A percentile compares a stretch with the other conserved stretches of the same genome.
These are phyloP conservation scores for Nepenthes alata DNA, from an alignment of 179 eudicot species.

Conservation along the genomic window DNA sequence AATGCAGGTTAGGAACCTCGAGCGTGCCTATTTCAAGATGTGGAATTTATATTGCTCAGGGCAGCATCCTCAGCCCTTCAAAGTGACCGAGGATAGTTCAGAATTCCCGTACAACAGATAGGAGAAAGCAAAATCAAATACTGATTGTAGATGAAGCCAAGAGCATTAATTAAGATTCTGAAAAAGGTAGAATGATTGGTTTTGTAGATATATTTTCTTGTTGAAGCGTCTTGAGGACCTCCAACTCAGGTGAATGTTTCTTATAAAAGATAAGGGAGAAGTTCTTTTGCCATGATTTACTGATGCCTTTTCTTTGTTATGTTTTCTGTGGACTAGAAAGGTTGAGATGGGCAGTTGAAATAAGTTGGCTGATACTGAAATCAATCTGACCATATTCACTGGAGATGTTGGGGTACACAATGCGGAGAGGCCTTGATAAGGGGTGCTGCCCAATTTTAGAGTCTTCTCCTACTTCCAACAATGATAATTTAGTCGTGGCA, in stretches of 20 bases:
- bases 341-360: background rate
- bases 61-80: slow-evolving; percentile 77
- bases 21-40: slow-evolving; percentile 88
- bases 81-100: slow-evolving; percentile 63
- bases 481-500: no score
- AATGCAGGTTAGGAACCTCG: slow-evolving; percentile 78
- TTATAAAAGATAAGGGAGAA: slow-evolving; percentile 11
- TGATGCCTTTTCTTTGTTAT: slow-evolving; percentile 11
- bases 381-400: no score
- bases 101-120: slow-evolving; percentile 70
- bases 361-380: no score
- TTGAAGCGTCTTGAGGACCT: slow-evolving; percentile 21
- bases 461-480: no score
- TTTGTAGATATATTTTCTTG: slow-evolving; percentile 14
- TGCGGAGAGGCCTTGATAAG: no score
- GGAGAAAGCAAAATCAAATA: slow-evolving; percentile 2
- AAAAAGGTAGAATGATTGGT: slow-evolving; percentile 10
- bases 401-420: no score
- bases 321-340: slow-evolving; percentile 2
- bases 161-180: slow-evolving; percentile 17
- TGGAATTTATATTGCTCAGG: slow-evolving; percentile 88
- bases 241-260: slow-evolving; percentile 22
- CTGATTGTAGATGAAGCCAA: slow-evolving; percentile 27
- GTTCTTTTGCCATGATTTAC: slow-evolving; percentile 3
- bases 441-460: no score